phyloP scores from a whole-genome alignment of 345 rosid genomes.

The Aethionema arabicum region DNA sequence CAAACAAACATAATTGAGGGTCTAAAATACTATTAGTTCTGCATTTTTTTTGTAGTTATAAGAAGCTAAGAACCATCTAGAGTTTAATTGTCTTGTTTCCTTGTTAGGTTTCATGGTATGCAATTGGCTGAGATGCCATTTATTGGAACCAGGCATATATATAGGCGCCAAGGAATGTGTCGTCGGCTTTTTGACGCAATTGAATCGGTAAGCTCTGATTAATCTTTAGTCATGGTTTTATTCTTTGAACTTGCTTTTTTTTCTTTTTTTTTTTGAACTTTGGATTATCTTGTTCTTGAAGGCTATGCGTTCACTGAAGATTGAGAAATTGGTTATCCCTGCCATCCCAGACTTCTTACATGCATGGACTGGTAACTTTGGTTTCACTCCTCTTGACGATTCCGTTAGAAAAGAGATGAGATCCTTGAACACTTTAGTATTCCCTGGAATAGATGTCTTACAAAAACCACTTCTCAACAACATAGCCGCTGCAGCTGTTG shows the following conservation, averaged over 20 bases:
- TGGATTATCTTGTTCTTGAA: slow-evolving; percentile 21
- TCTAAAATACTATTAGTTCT: not conserved
- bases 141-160: slow-evolving; percentile 42
- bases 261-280: not conserved
- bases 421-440: slow-evolving; percentile 32
- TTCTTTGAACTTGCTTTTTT: slow-evolving; percentile 13
- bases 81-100: slow-evolving; percentile 12
- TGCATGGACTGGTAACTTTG: slow-evolving; percentile 40
- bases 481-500: slow-evolving; percentile 12
- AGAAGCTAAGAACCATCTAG: slow-evolving; percentile 13
- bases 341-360: slow-evolving; percentile 40
- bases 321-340: slow-evolving; percentile 41
- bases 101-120: slow-evolving; percentile 40
- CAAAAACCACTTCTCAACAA: slow-evolving; percentile 32
- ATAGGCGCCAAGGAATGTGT: slow-evolving; percentile 42
- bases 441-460: slow-evolving; percentile 38
- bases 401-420: slow-evolving; percentile 36
- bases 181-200: slow-evolving; percentile 40
- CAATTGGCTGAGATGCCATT: slow-evolving; percentile 44
- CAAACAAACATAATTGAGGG: no score
- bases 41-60: slow-evolving; percentile 1
- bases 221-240: not conserved
- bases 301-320: slow-evolving; percentile 37
- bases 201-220: slow-evolving; percentile 31
- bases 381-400: slow-evolving; percentile 33